Conservation (phyloP, 345 rosid species). For the Populus deltoides region DNA sequence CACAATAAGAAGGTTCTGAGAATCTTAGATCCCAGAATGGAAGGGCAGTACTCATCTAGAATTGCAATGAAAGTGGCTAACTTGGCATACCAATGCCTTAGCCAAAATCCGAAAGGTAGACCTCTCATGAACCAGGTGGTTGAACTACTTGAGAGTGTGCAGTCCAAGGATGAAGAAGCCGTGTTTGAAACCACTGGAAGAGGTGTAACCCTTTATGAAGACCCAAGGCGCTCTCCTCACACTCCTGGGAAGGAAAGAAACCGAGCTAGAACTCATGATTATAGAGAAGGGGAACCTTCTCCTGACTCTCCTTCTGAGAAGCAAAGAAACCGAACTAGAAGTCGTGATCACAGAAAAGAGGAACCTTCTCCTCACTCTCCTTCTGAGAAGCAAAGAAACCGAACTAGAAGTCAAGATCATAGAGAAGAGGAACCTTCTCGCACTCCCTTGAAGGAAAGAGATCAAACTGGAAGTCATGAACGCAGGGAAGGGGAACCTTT, state of each 20-base stretch:
- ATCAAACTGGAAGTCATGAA: no score
- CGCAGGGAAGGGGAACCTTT: slow-evolving; percentile 34
- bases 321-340: neutral
- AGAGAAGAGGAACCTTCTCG: slow-evolving; percentile 11
- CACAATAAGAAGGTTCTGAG: slow-evolving; percentile 78
- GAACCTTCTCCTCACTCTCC: no score
- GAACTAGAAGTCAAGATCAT: no score
- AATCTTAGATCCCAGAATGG: slow-evolving; percentile 89
- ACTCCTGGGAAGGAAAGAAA: slow-evolving; percentile 20
- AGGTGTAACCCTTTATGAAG: slow-evolving; percentile 54
- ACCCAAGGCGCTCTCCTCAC: slow-evolving; percentile 24
- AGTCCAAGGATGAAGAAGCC: slow-evolving; percentile 44
- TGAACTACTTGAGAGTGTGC: slow-evolving; percentile 61
- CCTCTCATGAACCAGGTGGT: slow-evolving; percentile 86
- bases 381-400: neutral
- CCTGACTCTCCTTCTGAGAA: neutral
- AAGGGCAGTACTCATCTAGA: slow-evolving; percentile 67
- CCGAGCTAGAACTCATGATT: slow-evolving; percentile 3
- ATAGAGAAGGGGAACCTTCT: neutral
- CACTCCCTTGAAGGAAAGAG: no score
- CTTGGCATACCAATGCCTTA: slow-evolving; percentile 81
- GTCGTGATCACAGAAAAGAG: neutral
- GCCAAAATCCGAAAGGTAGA: slow-evolving; percentile 90
- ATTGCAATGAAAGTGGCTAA: slow-evolving; percentile 69
- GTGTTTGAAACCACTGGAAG: slow-evolving; percentile 38